These are phyloP conservation scores for Aspergillus sp. DNA, from an alignment of 2,329 filamentous ascomycete genomes.

Conservation along the genomic window DNA sequence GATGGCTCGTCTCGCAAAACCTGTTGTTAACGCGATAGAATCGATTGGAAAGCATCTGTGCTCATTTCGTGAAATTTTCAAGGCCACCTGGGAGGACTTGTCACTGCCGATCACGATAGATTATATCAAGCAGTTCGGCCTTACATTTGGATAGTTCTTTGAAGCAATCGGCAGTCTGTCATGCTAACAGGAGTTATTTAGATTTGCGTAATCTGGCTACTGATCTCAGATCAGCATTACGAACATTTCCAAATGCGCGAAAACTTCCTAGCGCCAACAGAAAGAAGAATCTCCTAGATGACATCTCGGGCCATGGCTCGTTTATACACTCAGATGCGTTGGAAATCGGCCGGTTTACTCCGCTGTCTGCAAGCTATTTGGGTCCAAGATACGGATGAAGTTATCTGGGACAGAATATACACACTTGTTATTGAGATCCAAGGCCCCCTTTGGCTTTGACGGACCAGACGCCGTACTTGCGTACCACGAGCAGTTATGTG, in stretches of 20 bases:
- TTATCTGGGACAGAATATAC: conserved; percentile 23
- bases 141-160: not conserved
- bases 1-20: no score
- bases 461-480: conserved; percentile 24
- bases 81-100: not conserved
- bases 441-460: conserved; percentile 13
- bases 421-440: conserved; percentile 12
- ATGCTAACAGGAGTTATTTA: not conserved
- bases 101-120: not conserved
- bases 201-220: not conserved
- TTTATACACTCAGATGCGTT: conserved; percentile 8
- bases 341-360: conserved; percentile 16
- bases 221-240: not conserved
- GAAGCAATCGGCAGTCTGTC: not conserved
- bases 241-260: no score
- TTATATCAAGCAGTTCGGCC: not conserved
- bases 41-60: not conserved
- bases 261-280: not conserved
- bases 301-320: not conserved
- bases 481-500: conserved; percentile 28
- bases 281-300: not conserved
- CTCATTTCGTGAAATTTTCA: not conserved
- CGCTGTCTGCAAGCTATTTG: conserved; percentile 16
- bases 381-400: conserved; percentile 3
- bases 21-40: not conserved